These are phyloP conservation scores for Colletotrichum eremochloae DNA, from an alignment of 2,329 filamentous ascomycete species.

Conservation along the genomic window DNA sequence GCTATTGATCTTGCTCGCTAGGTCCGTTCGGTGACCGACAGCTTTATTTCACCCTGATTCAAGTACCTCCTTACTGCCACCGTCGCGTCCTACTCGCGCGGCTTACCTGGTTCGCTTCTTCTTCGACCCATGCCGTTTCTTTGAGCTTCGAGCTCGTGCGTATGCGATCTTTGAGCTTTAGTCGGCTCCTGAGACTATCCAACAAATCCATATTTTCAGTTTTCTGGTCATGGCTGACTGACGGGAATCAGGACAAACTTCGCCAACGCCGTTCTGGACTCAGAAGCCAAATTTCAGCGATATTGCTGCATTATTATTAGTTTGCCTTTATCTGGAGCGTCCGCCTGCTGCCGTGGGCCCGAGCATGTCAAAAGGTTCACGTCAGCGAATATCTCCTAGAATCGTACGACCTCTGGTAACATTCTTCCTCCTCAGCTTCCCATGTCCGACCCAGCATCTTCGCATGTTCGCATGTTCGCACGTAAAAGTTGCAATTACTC, in stretches of 20 bases:
- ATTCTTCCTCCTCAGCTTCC: not conserved
- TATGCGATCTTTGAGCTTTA: not conserved
- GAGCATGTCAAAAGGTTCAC: not conserved
- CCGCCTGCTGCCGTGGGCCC: no score
- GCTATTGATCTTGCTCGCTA: not conserved
- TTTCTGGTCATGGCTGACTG: not conserved
- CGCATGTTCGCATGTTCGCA: conserved; percentile 9
- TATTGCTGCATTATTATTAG: not conserved
- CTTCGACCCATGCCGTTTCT: not conserved
- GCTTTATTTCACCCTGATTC: conserved; percentile 2
- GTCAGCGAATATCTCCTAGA: not conserved
- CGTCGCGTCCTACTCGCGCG: not conserved
- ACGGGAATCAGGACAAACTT: not conserved
- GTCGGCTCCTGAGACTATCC: not conserved
- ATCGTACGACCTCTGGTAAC: conserved; percentile 4
- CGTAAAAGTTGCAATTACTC: conserved; percentile 12
- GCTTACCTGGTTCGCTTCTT: conserved; percentile 5
- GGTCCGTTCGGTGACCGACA: conserved; percentile 15
- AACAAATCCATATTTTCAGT: not conserved
- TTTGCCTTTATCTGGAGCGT: no score
- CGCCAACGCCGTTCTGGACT: not conserved
- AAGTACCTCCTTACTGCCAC: not conserved
- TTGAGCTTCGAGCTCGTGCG: not conserved
- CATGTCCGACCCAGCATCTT: conserved; percentile 31
- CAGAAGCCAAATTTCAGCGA: not conserved